Percentiles rank a stretch among this genome's conserved stretches.
These are phyloP conservation scores for Lodderomyces orthopsilosis DNA, from an alignment of 1,139 yeast genomes.

Conservation along the genomic window DNA sequence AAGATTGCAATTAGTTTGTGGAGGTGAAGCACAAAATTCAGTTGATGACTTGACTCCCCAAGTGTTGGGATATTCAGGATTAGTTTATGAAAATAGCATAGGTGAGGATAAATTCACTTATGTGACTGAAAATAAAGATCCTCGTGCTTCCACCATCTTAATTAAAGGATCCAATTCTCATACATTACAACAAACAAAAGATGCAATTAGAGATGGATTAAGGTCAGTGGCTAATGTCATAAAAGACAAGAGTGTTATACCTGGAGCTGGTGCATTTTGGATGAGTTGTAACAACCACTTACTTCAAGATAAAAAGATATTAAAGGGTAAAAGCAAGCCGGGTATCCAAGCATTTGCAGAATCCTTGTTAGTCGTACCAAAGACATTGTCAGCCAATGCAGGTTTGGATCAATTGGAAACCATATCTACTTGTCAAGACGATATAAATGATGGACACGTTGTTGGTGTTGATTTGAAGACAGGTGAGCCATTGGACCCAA, in stretches of 20 bases:
- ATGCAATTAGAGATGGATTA: constrained; percentile 95
- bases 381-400: constrained; percentile 87
- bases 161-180: constrained; percentile 93
- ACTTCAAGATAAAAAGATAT: constrained; percentile 47
- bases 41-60: constrained; percentile 89
- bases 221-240: constrained; percentile 92
- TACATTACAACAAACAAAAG: constrained; percentile 87
- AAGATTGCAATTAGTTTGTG: constrained; percentile 91
- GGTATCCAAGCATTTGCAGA: constrained; percentile 95
- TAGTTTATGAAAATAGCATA: constrained; percentile 85
- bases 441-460: constrained; percentile 71
- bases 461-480: constrained; percentile 89
- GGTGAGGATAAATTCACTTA: constrained; percentile 98
- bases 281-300: constrained; percentile 76
- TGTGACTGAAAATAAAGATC: constrained; percentile 88
- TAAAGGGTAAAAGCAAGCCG: constrained; percentile 84
- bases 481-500: constrained; percentile 96
- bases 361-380: constrained; percentile 86
- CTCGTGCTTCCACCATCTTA: constrained; percentile 86
- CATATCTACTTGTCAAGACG: constrained; percentile 86
- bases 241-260: constrained; percentile 79
- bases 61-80: constrained; percentile 87
- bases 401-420: constrained; percentile 94
- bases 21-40: constrained; percentile 97
- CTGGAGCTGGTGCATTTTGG: constrained; percentile 97